Evolutionary conservation across 1,139 yeast genomes (phyloP).

Genomic region (Torulaspora pretoriensis): DNA sequence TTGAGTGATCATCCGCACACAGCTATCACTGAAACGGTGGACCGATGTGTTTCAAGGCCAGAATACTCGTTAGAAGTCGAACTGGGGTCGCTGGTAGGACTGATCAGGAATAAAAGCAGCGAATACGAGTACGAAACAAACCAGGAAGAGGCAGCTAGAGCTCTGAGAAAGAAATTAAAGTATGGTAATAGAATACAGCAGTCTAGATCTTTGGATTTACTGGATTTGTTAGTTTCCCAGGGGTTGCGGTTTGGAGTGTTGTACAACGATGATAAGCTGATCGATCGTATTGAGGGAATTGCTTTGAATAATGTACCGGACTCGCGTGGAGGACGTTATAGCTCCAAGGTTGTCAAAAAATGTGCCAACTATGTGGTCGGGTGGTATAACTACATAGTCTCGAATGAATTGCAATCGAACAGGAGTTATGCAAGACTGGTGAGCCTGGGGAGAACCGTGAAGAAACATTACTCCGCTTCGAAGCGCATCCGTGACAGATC

Average conservation of each 20-base stretch:
- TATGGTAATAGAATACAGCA: conserved; percentile 52
- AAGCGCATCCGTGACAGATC: conserved; percentile 18
- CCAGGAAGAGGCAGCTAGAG: conserved; percentile 75
- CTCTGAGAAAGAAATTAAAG: conserved; percentile 80
- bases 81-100: conserved; percentile 35
- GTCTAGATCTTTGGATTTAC: conserved; percentile 52
- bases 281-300: conserved; percentile 60
- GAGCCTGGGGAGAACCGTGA: conserved; percentile 17
- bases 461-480: conserved; percentile 12
- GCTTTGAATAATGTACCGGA: conserved; percentile 34
- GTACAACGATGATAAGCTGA: conserved; percentile 67
- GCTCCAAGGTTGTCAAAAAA: conserved; percentile 20
- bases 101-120: conserved; percentile 30
- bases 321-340: conserved; percentile 23
- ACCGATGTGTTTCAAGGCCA: conserved; percentile 43
- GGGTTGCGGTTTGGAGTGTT: conserved; percentile 47
- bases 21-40: conserved; percentile 51
- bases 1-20: conserved; percentile 51
- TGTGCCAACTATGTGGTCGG: conserved; percentile 22
- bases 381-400: conserved; percentile 26
- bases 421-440: conserved; percentile 23
- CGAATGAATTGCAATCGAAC: conserved; percentile 41
- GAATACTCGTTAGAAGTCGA: conserved; percentile 43
- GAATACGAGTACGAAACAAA: conserved; percentile 26
- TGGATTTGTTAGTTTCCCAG: conserved; percentile 74